These are phyloP conservation scores for Pseudocercospora cruenta DNA, from an alignment of 2,329 filamentous ascomycete genomes.

Conservation along the genomic window DNA sequence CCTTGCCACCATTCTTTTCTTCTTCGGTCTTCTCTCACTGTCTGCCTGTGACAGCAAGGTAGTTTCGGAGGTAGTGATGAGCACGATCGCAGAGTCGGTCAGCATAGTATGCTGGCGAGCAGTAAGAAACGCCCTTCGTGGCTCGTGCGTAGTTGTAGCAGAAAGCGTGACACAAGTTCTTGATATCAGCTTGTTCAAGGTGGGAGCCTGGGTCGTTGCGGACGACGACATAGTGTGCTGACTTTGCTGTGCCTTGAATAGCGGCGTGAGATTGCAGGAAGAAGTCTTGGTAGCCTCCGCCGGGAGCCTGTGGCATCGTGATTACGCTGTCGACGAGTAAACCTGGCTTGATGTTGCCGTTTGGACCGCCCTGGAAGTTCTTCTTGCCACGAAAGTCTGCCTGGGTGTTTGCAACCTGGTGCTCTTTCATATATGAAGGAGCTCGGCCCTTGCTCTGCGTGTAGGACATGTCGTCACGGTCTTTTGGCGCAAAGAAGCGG, in stretches of 20 bases:
- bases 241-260: constrained; percentile 38
- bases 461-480: no score
- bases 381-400: no score
- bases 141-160: constrained; percentile 42
- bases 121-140: constrained; percentile 41
- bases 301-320: constrained; percentile 27
- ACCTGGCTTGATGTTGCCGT: constrained; percentile 36
- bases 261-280: constrained; percentile 41
- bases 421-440: no score
- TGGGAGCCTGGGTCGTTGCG: constrained; percentile 31
- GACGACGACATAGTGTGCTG: constrained; percentile 42
- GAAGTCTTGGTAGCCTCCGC: constrained; percentile 36
- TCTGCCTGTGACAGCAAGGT: no score
- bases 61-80: constrained; percentile 19
- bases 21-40: no score
- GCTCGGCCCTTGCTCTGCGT: no score
- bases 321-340: constrained; percentile 38
- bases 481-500: constrained; percentile 42
- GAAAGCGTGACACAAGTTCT: constrained; percentile 37
- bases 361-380: no score
- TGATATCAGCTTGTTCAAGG: constrained; percentile 27
- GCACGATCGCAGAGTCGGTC: constrained; percentile 46
- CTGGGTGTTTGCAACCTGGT: no score
- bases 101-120: constrained; percentile 44
- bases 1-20: neutral